Evolutionary conservation across 129 eudicot species (phyloP), one percentile per base, ranked within the genome.

Genomic region (Flaveria robusta): DNA sequence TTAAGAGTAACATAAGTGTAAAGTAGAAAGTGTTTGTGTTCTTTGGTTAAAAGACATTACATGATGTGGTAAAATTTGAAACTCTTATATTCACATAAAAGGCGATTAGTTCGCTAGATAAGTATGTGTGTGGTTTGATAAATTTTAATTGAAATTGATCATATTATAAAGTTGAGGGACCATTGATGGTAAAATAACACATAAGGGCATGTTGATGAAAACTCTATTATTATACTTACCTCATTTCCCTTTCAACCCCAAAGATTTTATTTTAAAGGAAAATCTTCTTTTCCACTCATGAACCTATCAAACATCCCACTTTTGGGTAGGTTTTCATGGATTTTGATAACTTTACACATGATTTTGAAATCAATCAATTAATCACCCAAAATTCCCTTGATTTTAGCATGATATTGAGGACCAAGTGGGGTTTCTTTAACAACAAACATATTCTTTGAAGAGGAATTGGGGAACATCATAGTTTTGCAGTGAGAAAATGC

Each of bases 341-440:
- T 72, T 71, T 78, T 82, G 82, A 72, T 82, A 82, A 42, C 86
- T 66, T 77, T 82, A 47, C 59, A 71, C 60, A 81, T 60, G 82
- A 80, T 71, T 84, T 80, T 76, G 72, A 68, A 71, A 76, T 67
- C 73, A 66, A 56, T 60, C 80, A 84, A 80, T 42, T 70, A 76
- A 84, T 70, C 62, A 75, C 79, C 75, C 78, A 79, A 75, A 49
- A 23, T 63, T 67, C 74, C 86, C 84, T 75, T 82, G 74, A 79
- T 74, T 74, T 66, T 74, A 54, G 88, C 77, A 85, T 54, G 58
- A 59, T 66, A 26, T 85, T 39, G 72, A 82, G 89, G 76, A 26
- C 65, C 77, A 79, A 71, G 73, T 81, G 84, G 86, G 82, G 81
- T 74, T 78, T 70, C 77, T 78, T 74, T 82, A 68, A 72, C 81